Conservation (phyloP, 352 stramenopile species). For the Thalassiosira hispida region DNA sequence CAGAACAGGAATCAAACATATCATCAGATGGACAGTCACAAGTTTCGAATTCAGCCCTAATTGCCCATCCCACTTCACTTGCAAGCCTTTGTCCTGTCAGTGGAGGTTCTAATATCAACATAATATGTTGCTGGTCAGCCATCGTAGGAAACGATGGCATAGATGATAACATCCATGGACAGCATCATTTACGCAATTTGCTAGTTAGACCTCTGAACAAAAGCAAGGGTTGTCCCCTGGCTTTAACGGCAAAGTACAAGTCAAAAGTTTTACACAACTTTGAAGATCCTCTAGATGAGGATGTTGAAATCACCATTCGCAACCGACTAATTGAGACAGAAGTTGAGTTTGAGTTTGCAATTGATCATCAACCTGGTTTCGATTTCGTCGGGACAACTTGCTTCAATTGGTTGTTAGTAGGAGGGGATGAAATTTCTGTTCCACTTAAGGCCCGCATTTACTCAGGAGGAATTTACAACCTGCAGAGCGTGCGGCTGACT, state of each 20-base stretch:
- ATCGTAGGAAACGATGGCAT: constrained; percentile 35
- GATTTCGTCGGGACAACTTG: constrained; percentile 69
- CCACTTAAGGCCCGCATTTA: constrained; percentile 70
- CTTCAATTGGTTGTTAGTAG: constrained; percentile 53
- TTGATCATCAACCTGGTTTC: constrained; percentile 56
- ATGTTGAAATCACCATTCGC: constrained; percentile 65
- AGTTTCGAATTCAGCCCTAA: not conserved
- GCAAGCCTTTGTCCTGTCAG: constrained; percentile 61
- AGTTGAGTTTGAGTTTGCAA: constrained; percentile 73
- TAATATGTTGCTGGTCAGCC: constrained; percentile 79
- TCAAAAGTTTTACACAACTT: constrained; percentile 70
- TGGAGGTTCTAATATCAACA: constrained; percentile 60
- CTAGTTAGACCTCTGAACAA: constrained; percentile 57
- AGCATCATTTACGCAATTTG: constrained; percentile 74
- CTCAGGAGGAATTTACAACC: constrained; percentile 68
- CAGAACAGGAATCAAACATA: constrained; percentile 29
- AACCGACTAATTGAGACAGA: constrained; percentile 67
- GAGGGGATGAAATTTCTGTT: constrained; percentile 65
- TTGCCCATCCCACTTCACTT: constrained; percentile 75
- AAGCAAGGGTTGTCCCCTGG: constrained; percentile 67
- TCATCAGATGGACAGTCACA: constrained; percentile 5
- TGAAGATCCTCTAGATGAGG: constrained; percentile 53
- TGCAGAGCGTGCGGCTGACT: constrained; percentile 72
- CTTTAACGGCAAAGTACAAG: constrained; percentile 62
- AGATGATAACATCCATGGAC: constrained; percentile 48